Base-by-base conservation (phyloP, 352 stramenopile species). In the Pseudoperonospora humuli region DNA sequence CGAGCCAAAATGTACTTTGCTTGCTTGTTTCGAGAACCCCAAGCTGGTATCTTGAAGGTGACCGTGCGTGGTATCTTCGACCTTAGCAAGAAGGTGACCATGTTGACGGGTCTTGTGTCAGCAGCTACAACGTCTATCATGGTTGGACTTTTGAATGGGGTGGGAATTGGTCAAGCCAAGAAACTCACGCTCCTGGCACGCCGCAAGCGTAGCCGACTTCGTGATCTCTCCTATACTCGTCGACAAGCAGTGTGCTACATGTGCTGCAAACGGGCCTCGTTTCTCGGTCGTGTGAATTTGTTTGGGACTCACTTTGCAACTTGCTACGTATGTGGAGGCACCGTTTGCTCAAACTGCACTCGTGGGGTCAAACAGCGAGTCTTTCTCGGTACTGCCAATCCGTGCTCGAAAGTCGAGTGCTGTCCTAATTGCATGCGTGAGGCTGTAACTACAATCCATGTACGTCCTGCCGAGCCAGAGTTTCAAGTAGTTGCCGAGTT, bases 31-130 rank as follows among this genome's bases (percentile, higher is more conserved):
- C 68, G 68, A 31, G 60, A 81, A 15, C 39, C 38, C 0, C 20
- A 21, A 15, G 32, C 39, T 0, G 69, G 63, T 6, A 20, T 61
- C 3, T 32, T 76, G 2, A 59, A 73, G 14, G 63, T 77, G 11
- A 57, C 53, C 11, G 61, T 68, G 10, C 59, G 67, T 14, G 60
- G 63, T 20, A 73, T 70, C 19, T 69, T 75, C 41, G 66, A 81
- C 27, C 40, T 70, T 7, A 48, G 50, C 10, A 62, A 66, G 37
- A 61, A 66, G 27, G 55, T 56, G 21, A 43, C 34, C 4, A 61
- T 69, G 35, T 14, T 61, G 0, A 57, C 58, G 8, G 21, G 37
- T 0, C 6, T 64, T 0, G 39, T 61, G 11, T 47, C 50, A 7
- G 41, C 55, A 5, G 53, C 57, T 0, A 75, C 64, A 2, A 51